Base-by-base conservation (phyloP, 345 rosid species). In the Bretschneidera sinensis region DNA sequence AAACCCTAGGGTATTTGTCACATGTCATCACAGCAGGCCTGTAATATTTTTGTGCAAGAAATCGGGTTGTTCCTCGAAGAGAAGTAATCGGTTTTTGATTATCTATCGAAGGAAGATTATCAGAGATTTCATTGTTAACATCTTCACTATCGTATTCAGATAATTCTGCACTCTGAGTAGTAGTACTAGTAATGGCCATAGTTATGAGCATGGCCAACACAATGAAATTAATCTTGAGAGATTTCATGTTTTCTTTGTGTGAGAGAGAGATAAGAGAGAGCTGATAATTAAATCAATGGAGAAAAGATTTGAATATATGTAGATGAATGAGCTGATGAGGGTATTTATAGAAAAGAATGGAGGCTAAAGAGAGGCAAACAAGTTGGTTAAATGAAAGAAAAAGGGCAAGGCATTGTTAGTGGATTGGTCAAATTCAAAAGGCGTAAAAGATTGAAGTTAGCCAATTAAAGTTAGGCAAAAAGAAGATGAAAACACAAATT, bases 1-100 rank as follows among this genome's bases (percentile, higher is more conserved):
- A 85, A 21, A 79, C 64, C 49, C 71, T 79, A 20, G 92, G 73
- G 62, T 70, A 75, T 10, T 59, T 74, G 55, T 83, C 7, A 43
- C 92, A 85, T 51, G 79, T 79, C 80, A 66, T 48, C 45, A 31
- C 35, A 4, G 11, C 1, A 11, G 6, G 11, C 15, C 45, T n/a
- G n/a, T n/a, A 13, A 11, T 39, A 39, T 39, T 39, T 39, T 11
- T 39, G 45, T 39, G 16, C 6, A 7, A 39, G 45, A 39, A 39
- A 4, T 39, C 45, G 6, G 11, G 9, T 39, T 39, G 45, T 14
- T 39, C 45, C 45, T 39, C 16, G 45, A 14, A 39, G 45, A 39
- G 45, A 39, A 14, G 45, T n/a, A n/a, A n/a, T 39, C 16, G 15
- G 45, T 39, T 39, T 13, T 39, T 39, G 11, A 39, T 14, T 13